These are phyloP conservation scores for Daldinia concentrica DNA, from an alignment of 495 filamentous ascomycete genomes.

Conservation along the genomic window DNA sequence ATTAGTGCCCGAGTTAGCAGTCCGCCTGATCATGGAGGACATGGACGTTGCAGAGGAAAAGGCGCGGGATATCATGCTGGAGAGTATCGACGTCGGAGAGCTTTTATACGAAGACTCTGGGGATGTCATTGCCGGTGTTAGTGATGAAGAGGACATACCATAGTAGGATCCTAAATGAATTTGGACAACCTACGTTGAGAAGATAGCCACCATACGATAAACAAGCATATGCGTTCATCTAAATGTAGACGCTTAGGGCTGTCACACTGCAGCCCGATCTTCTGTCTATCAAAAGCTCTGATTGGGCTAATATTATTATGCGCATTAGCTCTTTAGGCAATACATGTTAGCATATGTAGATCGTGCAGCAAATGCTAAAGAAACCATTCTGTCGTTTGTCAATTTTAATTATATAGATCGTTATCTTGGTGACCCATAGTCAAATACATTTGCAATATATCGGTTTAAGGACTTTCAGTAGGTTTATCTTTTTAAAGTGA, in stretches of 20 bases:
- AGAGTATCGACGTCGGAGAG: slow-evolving; percentile 81
- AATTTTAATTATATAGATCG: slow-evolving; percentile 2
- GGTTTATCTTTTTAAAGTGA: slow-evolving; percentile 2
- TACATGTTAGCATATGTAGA: background rate
- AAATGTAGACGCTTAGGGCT: slow-evolving; percentile 1
- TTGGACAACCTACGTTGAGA: background rate
- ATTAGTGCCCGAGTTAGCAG: slow-evolving; percentile 83
- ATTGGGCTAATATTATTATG: slow-evolving; percentile 11
- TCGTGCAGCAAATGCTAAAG: background rate
- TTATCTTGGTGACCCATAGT: slow-evolving; percentile 2
- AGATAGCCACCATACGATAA: background rate
- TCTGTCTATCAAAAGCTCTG: slow-evolving; percentile 5
- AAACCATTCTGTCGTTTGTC: slow-evolving; percentile 18
- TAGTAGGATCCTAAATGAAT: background rate
- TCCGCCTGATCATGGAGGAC: slow-evolving; percentile 84
- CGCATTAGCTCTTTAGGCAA: background rate
- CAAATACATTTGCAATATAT: slow-evolving; percentile 4
- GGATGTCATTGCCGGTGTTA: slow-evolving; percentile 64
- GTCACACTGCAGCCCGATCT: slow-evolving; percentile 8
- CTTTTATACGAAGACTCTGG: slow-evolving; percentile 74
- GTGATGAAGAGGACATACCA: slow-evolving; percentile 50
- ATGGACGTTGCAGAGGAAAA: slow-evolving; percentile 72
- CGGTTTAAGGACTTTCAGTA: background rate
- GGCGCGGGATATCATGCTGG: slow-evolving; percentile 73
- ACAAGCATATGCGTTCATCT: background rate